phyloP scores from a whole-genome alignment of 192 early-diverging fungal species.

The Pilobolus umbonatus region DNA sequence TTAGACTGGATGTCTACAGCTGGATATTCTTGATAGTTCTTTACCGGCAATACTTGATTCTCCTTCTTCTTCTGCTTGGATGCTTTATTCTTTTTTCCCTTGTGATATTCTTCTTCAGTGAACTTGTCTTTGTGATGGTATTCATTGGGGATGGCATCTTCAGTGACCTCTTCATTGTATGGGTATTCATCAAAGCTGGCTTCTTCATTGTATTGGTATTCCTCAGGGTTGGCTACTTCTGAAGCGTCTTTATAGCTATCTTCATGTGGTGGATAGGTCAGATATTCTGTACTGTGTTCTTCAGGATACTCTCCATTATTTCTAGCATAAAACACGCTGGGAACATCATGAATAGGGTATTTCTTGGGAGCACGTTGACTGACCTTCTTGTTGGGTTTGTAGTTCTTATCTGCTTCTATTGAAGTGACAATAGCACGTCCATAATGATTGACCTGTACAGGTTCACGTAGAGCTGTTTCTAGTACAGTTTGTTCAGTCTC shows the following conservation, averaged over 20 bases:
- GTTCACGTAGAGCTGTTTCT: background rate
- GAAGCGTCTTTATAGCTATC: background rate
- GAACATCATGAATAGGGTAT: constrained; percentile 6
- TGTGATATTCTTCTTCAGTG: background rate
- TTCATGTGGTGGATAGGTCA: background rate
- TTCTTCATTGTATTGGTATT: background rate
- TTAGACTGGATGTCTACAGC: background rate
- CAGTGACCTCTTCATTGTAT: background rate
- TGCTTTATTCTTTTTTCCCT: background rate
- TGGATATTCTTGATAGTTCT: background rate
- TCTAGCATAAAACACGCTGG: constrained; percentile 4
- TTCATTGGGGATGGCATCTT: background rate
- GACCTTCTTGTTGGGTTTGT: background rate
- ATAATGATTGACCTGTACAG: background rate
- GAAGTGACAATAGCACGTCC: constrained; percentile 6
- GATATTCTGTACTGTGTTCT: background rate
- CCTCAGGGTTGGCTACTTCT: background rate
- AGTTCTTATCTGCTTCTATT: background rate
- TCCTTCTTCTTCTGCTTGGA: background rate
- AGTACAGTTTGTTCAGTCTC: background rate
- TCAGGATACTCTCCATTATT: background rate
- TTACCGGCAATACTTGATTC: background rate
- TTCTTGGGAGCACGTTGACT: background rate
- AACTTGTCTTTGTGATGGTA: background rate
- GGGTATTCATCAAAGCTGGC: too few species aligned